Evolutionary conservation across 2,329 filamentous ascomycete genomes (phyloP), one percentile per base, ranked within the genome.

Genomic region (Plenodomus tracheiphilus): DNA sequence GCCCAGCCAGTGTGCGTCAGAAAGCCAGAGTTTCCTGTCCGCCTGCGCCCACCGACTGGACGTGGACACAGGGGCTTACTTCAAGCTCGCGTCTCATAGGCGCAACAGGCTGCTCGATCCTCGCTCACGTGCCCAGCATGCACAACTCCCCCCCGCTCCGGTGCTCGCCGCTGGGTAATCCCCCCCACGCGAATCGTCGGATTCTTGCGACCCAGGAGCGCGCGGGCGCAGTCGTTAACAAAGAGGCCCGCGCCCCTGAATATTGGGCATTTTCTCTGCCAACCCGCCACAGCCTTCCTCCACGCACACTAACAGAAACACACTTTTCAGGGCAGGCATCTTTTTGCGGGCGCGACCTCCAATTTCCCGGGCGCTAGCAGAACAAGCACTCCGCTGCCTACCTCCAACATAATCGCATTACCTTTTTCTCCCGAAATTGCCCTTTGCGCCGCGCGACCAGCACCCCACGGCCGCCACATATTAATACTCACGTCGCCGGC

Each of bases 381-480:
- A 49, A 47, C 48, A 49, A 49, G 49, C 58, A 54, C 45, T 49
- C 19, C 53, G 43, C 48, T 48, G 48, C 53, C 46, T 52, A 25
- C 10, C 22, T 25, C 43, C 43, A 52, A 40, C 56, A 51, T 48
- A 51, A 59, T 65, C 56, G 51, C 42, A 61, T 59, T 51, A 47
- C 47, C 35, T 51, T 40, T 32, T 39, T 37, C 38, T 35, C 46
- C 50, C 46, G 50, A 43, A 37, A 37, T 67, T 67, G 61, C 61
- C 59, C 58, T 56, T 58, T 49, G 40, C 51, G 48, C 63, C 60
- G 53, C 57, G 55, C 59, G 54, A 56, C 61, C 58, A 19, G 56
- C 57, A 58, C 65, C 66, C 64, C 64, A 64, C 64, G 45, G 49
- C 38, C 55, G 46, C 54, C 49, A 49, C 52, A 55, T 56, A 61